phyloP scores from a whole-genome alignment of 768 basidiomycete genomes.

The Pleurotus pulmonarius region DNA sequence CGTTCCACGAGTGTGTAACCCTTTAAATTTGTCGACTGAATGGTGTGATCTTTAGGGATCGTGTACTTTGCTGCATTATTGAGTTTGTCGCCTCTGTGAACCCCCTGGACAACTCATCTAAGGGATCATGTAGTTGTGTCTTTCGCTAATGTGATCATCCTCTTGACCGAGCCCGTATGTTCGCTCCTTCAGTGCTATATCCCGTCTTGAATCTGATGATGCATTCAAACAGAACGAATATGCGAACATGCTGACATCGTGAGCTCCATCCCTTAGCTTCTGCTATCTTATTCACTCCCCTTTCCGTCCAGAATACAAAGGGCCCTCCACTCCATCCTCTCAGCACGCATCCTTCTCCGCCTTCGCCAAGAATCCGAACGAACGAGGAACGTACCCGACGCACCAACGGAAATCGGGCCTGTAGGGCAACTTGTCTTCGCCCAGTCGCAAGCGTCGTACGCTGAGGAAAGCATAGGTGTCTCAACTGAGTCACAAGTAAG shows the following conservation, averaged over 20 bases:
- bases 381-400: not conserved
- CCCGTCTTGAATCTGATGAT: not conserved
- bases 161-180: not conserved
- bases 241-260: not conserved
- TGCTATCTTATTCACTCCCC: too few species aligned
- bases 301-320: not conserved
- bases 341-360: slow-evolving; percentile 6
- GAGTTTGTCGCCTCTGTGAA: not conserved
- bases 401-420: not conserved
- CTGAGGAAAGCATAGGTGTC: not conserved
- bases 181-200: not conserved
- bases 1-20: not conserved
- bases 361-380: not conserved
- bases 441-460: not conserved
- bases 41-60: not conserved
- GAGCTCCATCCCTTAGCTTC: not conserved
- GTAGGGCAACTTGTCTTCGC: slow-evolving; percentile 1
- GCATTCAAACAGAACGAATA: not conserved
- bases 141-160: not conserved
- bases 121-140: not conserved
- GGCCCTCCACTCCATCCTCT: slow-evolving; percentile 2
- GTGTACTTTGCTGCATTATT: not conserved
- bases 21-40: not conserved
- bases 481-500: too few species aligned
- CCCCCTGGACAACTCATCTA: not conserved